These are phyloP conservation scores for Lophiotrema nucula DNA, from an alignment of 495 filamentous ascomycete genomes.

Conservation along the genomic window DNA sequence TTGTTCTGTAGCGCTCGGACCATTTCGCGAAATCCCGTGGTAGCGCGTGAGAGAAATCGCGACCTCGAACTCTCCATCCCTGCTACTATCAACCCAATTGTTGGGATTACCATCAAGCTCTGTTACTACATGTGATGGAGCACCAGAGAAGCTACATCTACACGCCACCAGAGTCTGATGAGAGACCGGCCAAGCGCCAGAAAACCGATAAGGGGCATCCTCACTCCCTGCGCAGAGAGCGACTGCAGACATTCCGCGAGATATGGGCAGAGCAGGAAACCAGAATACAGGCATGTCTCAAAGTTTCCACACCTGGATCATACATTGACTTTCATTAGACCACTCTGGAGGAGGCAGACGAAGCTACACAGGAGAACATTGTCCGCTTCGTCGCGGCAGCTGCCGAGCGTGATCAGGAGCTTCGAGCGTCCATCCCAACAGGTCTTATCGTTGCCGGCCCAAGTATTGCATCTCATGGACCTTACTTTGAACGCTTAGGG, in stretches of 20 bases:
- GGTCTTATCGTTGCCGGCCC: slow-evolving; percentile 81
- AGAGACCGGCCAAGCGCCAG: slow-evolving; percentile 37
- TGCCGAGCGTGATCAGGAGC: slow-evolving; percentile 38
- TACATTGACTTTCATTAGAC: slow-evolving; percentile 43
- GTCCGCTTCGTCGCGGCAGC: slow-evolving; percentile 56
- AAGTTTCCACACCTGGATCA: background rate
- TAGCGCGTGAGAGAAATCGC: slow-evolving; percentile 1
- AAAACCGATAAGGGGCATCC: slow-evolving; percentile 21
- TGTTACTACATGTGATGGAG: slow-evolving; percentile 32
- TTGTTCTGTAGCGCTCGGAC: slow-evolving; percentile 8
- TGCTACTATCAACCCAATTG: background rate
- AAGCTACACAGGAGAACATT: slow-evolving; percentile 61
- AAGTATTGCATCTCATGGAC: slow-evolving; percentile 75
- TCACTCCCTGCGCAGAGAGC: slow-evolving; percentile 41
- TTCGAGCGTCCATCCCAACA: slow-evolving; percentile 60
- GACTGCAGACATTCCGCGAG: slow-evolving; percentile 62
- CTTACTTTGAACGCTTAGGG: slow-evolving; percentile 68
- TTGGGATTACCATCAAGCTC: background rate
- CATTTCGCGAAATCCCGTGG: slow-evolving; percentile 10
- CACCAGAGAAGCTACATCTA: slow-evolving; percentile 42
- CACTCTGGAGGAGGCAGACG: slow-evolving; percentile 64
- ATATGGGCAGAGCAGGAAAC: slow-evolving; percentile 67
- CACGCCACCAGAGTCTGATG: slow-evolving; percentile 16
- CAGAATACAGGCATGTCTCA: slow-evolving; percentile 61
- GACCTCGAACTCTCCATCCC: background rate